Evolutionary conservation across 371 early-diverging fungal genomes (phyloP), one percentile per base, ranked within the genome.

Genomic region (Capillidium rhysosporum): DNA sequence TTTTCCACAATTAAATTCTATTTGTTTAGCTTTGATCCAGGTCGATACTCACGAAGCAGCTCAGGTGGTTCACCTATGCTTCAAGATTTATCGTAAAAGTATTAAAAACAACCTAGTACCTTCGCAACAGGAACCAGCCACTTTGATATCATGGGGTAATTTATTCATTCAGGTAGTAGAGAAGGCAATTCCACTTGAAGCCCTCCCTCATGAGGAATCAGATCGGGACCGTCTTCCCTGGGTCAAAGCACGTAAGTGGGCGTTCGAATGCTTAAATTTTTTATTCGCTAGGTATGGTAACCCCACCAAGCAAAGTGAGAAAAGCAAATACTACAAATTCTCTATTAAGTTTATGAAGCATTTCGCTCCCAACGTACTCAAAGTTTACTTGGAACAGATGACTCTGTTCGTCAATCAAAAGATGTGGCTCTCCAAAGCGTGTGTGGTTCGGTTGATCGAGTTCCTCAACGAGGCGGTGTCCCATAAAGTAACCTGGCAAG

Each of bases 181-280:
- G 41, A 79, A 78, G 61, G 55, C 64, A 26, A 69, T 77, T 57
- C 75, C 76, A 18, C 61, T 63, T 10, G 68, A 69, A 18, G 69
- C 65, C 3, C 60, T 75, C 8, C 75, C 79, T 28, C 74, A 75
- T 45, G 71, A 75, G 57, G 62, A 65, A 12, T 81, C 79, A 38
- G 89, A 85, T 34, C 65, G 79, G 30, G 86, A 83, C 57, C 77
- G 72, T 57, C 77, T 81, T 62, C 73, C 78, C 23, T 87, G 82
- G 79, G 86, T 84, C 82, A 88, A 89, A 68, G 83, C 84, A 24
- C 90, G 90, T 65, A 90, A 92, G 56, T 92, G 96, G 93, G 86
- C 93, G 0, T 80, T 77, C 56, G 76, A 77, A 44, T 82, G 82
- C 64, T 62, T 92, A 54, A 85, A 89, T 66, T 76, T 73, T 21